These are phyloP conservation scores for Suaeda aralocaspica DNA, from an alignment of 148 eudicot species.

Conservation along the genomic window DNA sequence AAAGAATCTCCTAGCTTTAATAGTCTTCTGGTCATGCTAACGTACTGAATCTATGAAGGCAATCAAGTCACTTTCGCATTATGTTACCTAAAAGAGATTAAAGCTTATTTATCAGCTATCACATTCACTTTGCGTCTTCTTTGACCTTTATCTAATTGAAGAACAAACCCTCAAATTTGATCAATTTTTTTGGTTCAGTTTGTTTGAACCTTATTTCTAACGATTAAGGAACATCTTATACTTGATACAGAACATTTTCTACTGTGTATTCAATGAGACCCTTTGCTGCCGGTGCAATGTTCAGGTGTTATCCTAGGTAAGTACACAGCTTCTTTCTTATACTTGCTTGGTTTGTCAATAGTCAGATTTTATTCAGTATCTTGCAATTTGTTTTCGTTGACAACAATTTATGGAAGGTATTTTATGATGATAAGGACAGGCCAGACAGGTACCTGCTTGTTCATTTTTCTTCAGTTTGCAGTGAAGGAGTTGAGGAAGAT, in stretches of 20 bases:
- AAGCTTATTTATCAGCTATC: background rate
- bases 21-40: background rate
- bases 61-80: background rate
- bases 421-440: slow-evolving; percentile 81
- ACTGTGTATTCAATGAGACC: slow-evolving; percentile 94
- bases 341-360: background rate
- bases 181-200: background rate
- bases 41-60: background rate
- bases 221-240: slow-evolving; percentile 10
- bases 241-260: slow-evolving; percentile 65
- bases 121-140: too few species aligned
- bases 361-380: background rate
- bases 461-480: too few species aligned
- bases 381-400: background rate
- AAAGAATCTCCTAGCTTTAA: too few species aligned
- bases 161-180: background rate
- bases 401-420: slow-evolving; percentile 85
- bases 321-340: slow-evolving; percentile 35
- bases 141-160: background rate
- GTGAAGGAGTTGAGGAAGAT: too few species aligned
- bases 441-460: slow-evolving; percentile 81
- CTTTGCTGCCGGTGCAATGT: slow-evolving; percentile 75
- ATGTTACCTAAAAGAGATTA: background rate
- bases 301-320: slow-evolving; percentile 97
- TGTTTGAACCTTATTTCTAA: background rate